Base-by-base conservation (phyloP, 192 early-diverging fungal genomes). In the Chytriomyces hyalinus region DNA sequence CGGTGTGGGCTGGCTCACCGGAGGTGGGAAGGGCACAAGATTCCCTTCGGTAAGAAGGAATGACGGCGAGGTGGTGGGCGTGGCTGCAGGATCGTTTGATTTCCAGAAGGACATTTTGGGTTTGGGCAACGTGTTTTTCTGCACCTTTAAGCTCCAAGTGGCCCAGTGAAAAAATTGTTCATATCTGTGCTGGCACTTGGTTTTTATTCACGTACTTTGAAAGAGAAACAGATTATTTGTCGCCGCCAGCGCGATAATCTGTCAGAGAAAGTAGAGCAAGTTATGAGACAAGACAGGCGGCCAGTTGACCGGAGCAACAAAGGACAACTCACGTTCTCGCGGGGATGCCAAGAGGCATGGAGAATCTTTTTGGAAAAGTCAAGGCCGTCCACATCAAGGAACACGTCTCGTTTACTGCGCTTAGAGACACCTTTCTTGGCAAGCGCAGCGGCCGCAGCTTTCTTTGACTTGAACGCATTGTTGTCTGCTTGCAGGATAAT, bases 301-400 rank as follows among this genome's bases (percentile, higher is more conserved):
- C 10, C 2, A 77, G 4, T 62, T 2, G 3, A 3, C 2, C 13
- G 3, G 28, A 61, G 4, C 24, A n/a, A 1, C 1, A 69, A 50
- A 50, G 49, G 17, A 20, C 47, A 63, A 61, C 98, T 92, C 17
- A 95, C 95, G 83, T 98, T 98, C 82, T 99, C 98, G 72, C 91
- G 91, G 60, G 98, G 98, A 89, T 99, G 98, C 97, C 97, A 99
- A 60, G 94, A 95, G 43, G 97, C 94, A 80, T 99, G 98, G 66
- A 99, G 81, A 76, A 99, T 99, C 87, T 98, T 98, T 87, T 97
- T 95, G 78, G 89, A 91, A 81, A 93, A 98, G 83, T 99, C 98
- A 70, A 95, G 87, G 53, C 89, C 84, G 53, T 97, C 96, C 0
- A 91, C 90, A 81, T 96, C 94, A 78, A 92, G 86, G 70, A 94